Evolutionary conservation across 345 rosid species (phyloP).

Genomic region (Gossypium arboreum): DNA sequence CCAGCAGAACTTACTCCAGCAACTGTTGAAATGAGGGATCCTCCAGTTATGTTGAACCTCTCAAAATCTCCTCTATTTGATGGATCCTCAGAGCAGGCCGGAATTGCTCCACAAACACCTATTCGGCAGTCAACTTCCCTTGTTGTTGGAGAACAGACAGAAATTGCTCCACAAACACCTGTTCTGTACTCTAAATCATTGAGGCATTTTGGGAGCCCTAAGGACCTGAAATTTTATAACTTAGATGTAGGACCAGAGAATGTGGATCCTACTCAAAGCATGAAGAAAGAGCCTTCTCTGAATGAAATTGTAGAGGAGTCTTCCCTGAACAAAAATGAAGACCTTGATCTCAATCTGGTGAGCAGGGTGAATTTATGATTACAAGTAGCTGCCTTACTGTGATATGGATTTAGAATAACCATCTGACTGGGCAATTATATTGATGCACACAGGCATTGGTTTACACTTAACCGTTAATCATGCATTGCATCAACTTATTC

Average conservation of each 20-base stretch:
- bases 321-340: conserved; percentile 28
- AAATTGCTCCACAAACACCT: conserved; percentile 75
- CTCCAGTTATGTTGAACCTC: not conserved
- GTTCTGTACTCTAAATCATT: conserved; percentile 29
- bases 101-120: conserved; percentile 74
- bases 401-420: conserved; percentile 4
- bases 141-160: conserved; percentile 26
- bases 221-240: conserved; percentile 25
- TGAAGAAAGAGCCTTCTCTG: conserved; percentile 21
- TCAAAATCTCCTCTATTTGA: conserved; percentile 20
- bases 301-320: conserved; percentile 6
- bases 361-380: conserved; percentile 33
- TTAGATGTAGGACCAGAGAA: conserved; percentile 24
- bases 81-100: conserved; percentile 25
- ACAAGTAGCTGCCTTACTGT: not conserved
- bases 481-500: not conserved
- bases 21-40: not conserved
- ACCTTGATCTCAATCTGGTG: conserved; percentile 35
- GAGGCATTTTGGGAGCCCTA: conserved; percentile 42
- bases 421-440: not conserved
- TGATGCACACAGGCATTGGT: not conserved
- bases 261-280: conserved; percentile 20
- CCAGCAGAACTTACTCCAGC: not conserved
- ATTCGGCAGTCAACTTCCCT: conserved; percentile 25
- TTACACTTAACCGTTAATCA: not conserved